These are phyloP conservation scores for Calocybe indica DNA, from an alignment of 768 basidiomycete genomes.

Conservation along the genomic window DNA sequence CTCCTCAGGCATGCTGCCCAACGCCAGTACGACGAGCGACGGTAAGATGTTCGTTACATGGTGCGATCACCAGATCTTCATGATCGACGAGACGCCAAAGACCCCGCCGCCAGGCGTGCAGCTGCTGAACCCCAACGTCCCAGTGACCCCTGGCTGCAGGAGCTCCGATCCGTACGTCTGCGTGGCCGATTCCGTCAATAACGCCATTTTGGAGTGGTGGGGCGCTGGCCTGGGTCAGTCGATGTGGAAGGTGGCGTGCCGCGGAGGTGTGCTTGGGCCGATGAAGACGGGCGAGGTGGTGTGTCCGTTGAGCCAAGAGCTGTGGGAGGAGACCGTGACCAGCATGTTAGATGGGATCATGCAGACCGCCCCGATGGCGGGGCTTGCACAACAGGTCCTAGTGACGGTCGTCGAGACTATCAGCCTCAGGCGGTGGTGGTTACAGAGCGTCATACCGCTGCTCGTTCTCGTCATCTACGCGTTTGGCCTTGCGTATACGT, in stretches of 20 bases:
- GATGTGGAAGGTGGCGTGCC: constrained; percentile 11
- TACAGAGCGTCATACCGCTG: constrained; percentile 11
- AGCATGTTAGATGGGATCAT: constrained; percentile 14
- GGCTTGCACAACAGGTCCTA: constrained; percentile 5
- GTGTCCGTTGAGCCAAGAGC: too few relatives aligned
- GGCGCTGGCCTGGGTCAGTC: constrained; percentile 9
- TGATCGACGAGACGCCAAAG: background rate
- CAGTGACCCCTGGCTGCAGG: constrained; percentile 7
- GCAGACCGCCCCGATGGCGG: constrained; percentile 8
- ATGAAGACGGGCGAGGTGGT: background rate
- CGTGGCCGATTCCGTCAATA: constrained; percentile 13
- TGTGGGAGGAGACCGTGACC: too few relatives aligned
- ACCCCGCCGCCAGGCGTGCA: background rate
- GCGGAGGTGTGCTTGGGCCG: constrained; percentile 14
- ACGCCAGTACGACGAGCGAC: background rate
- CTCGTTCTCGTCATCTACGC: constrained; percentile 9
- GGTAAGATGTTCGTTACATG: background rate
- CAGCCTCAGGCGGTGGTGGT: constrained; percentile 11
- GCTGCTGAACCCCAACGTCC: background rate
- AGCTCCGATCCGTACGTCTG: constrained; percentile 5
- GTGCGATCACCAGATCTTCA: background rate
- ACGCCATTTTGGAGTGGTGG: constrained; percentile 15
- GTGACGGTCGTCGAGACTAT: constrained; percentile 6
- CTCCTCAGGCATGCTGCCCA: background rate
- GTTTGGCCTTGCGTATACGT: constrained; percentile 2